Conservation (phyloP, 176 grass and related monocot species). For the Paspalum vaginatum region DNA sequence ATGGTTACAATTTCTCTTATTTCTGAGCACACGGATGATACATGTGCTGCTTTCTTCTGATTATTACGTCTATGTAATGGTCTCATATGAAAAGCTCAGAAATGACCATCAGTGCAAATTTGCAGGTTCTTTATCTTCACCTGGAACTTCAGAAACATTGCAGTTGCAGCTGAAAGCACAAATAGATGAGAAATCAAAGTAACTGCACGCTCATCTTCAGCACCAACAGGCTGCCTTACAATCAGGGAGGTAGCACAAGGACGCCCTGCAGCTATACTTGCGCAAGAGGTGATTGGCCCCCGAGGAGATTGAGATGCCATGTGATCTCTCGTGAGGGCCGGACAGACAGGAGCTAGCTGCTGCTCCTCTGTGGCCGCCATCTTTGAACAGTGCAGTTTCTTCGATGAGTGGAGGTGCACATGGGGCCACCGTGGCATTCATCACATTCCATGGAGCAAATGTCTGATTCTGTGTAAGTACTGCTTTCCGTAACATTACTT, state of each 20-base stretch:
- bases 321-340: constrained; percentile 33
- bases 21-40: too few relatives aligned
- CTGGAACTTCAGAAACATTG: background rate
- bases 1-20: too few relatives aligned
- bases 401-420: background rate
- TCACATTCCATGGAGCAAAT: background rate
- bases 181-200: background rate
- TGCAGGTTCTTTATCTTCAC: background rate
- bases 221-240: background rate
- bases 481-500: background rate
- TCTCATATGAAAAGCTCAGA: too few relatives aligned
- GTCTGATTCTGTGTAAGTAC: background rate
- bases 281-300: constrained; percentile 22
- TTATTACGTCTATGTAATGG: background rate
- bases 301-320: constrained; percentile 34
- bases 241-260: constrained; percentile 7
- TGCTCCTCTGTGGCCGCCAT: background rate
- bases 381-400: background rate
- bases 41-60: too few relatives aligned
- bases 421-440: background rate
- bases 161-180: background rate
- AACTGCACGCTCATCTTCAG: background rate
- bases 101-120: background rate
- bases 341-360: background rate
- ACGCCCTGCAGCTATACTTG: constrained; percentile 32